Conservation (phyloP, 257 asterid genomes). For the Cynanchum wilfordii region DNA sequence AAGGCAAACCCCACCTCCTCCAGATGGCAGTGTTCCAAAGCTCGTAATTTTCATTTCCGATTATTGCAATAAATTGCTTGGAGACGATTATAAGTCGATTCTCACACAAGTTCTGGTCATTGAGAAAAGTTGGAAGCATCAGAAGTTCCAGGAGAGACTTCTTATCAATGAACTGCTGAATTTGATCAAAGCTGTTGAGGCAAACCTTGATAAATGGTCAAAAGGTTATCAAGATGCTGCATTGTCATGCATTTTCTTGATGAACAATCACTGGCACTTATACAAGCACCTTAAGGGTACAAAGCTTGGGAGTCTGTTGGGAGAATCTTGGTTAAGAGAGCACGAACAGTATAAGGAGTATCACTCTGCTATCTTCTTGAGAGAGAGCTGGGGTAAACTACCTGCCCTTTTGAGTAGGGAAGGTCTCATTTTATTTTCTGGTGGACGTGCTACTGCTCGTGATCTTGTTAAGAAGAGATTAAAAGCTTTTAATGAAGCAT, state of each 20-base stretch:
- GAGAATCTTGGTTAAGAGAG: slow-evolving; percentile 63
- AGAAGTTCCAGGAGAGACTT: slow-evolving; percentile 61
- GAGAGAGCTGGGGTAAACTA: slow-evolving; percentile 90
- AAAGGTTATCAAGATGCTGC: slow-evolving; percentile 52
- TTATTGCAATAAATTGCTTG: slow-evolving; percentile 81
- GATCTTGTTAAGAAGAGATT: slow-evolving; percentile 73
- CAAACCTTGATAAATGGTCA: slow-evolving; percentile 76
- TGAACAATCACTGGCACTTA: slow-evolving; percentile 84
- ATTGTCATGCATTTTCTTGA: slow-evolving; percentile 54
- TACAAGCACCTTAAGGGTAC: slow-evolving; percentile 64
- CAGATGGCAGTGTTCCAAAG: slow-evolving; percentile 73
- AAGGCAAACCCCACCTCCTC: slow-evolving; percentile 70
- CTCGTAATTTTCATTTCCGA: slow-evolving; percentile 72
- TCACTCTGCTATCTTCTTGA: slow-evolving; percentile 33
- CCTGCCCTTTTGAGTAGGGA: slow-evolving; percentile 74
- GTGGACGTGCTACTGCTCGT: slow-evolving; percentile 85
- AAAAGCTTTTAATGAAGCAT: slow-evolving; percentile 67
- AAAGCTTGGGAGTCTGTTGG: slow-evolving; percentile 58
- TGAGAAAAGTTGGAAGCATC: slow-evolving; percentile 83
- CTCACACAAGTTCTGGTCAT: slow-evolving; percentile 75
- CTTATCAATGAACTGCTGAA: slow-evolving; percentile 54
- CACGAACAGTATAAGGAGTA: slow-evolving; percentile 56
- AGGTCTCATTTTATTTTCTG: slow-evolving; percentile 77
- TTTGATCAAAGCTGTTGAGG: slow-evolving; percentile 58
- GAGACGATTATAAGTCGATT: slow-evolving; percentile 68